phyloP scores from a whole-genome alignment of 2,329 filamentous ascomycete genomes.

The Colletotrichum siamense region DNA sequence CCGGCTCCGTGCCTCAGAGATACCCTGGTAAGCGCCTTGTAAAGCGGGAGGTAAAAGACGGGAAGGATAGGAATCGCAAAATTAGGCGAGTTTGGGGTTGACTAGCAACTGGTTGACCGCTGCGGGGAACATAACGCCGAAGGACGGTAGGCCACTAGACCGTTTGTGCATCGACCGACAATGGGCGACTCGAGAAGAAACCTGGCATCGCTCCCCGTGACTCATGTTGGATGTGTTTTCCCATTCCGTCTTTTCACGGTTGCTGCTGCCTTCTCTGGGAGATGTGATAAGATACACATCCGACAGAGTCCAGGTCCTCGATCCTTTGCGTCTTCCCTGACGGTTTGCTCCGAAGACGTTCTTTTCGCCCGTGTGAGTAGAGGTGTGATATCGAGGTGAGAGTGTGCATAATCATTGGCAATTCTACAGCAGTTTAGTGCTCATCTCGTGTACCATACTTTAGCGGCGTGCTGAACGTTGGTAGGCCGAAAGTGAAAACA shows the following conservation, averaged over 20 bases:
- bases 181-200: neutral
- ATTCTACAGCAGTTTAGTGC: neutral
- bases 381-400: neutral
- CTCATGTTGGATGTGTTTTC: neutral
- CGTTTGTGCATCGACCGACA: neutral
- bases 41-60: neutral
- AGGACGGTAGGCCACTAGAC: neutral
- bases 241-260: neutral
- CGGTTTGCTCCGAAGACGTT: neutral
- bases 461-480: neutral
- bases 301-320: neutral
- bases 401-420: neutral
- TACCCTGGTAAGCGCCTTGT: neutral
- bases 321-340: neutral
- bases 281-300: neutral
- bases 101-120: neutral
- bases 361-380: neutral
- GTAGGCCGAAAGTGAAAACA: neutral
- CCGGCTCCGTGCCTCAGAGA: neutral
- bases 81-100: slow-evolving; percentile 6
- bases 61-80: slow-evolving; percentile 3
- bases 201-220: neutral
- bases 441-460: neutral
- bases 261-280: neutral
- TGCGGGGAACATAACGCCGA: slow-evolving; percentile 8